These are phyloP conservation scores for Puccinia hordei DNA, from an alignment of 1,284 basidiomycete genomes.

Conservation along the genomic window DNA sequence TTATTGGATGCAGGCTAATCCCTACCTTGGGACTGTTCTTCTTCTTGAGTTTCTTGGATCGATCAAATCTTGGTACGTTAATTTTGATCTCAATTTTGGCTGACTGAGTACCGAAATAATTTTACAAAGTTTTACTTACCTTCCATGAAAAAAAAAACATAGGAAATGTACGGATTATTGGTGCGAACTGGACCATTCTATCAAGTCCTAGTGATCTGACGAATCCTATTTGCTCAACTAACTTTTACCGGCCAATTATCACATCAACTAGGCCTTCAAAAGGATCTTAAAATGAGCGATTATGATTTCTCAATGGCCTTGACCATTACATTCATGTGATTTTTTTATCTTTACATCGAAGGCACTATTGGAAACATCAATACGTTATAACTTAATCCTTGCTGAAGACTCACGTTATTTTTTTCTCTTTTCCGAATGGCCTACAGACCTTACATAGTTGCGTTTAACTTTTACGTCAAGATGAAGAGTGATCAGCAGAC, in stretches of 20 bases:
- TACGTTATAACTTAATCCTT: not conserved
- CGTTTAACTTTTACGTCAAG: not conserved
- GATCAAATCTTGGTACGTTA: conserved; percentile 2
- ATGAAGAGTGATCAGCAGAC: not conserved
- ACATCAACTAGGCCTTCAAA: conserved; percentile 10
- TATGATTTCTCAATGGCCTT: conserved; percentile 12
- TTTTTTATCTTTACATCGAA: not conserved
- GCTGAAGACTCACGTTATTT: not conserved
- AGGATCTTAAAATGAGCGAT: conserved; percentile 21
- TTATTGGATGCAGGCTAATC: not conserved
- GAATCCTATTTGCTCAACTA: too few relatives aligned
- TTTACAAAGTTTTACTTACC: too few relatives aligned
- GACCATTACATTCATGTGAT: conserved; percentile 16
- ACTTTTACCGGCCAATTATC: too few relatives aligned
- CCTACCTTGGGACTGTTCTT: not conserved
- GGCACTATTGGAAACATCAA: too few relatives aligned
- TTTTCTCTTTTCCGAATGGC: not conserved
- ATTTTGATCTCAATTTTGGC: too few relatives aligned
- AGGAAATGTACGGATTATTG: too few relatives aligned
- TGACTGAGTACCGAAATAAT: too few relatives aligned
- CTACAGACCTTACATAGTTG: conserved; percentile 2
- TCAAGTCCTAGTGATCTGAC: too few relatives aligned
- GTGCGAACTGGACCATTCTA: too few relatives aligned
- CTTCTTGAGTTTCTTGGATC: conserved; percentile 18
- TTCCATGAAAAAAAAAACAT: too few relatives aligned